Evolutionary conservation across 1,284 basidiomycete species (phyloP).

Genomic region (Lignosus rhinocerotis): DNA sequence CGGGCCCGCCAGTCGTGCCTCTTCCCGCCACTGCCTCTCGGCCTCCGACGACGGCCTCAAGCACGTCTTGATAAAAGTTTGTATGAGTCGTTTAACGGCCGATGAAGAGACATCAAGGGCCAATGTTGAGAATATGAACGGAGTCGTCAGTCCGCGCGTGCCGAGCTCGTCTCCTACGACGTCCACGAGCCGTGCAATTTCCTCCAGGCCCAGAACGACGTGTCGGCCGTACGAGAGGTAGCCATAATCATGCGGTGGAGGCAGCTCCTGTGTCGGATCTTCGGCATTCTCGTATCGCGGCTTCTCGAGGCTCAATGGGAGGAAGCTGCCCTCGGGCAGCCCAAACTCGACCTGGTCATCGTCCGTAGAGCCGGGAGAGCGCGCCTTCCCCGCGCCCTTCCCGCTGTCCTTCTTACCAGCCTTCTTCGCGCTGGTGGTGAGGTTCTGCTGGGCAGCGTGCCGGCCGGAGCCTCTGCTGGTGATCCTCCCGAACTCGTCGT

Average conservation of each 20-base stretch:
- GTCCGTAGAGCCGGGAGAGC: constrained; percentile 34
- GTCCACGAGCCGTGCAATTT: constrained; percentile 69
- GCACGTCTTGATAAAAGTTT: constrained; percentile 69
- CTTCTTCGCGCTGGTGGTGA: constrained; percentile 39
- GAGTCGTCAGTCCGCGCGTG: constrained; percentile 78
- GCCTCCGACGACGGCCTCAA: constrained; percentile 45
- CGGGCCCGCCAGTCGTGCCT: constrained; percentile 78
- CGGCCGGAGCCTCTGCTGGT: constrained; percentile 45
- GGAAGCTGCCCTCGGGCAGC: constrained; percentile 64
- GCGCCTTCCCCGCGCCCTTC: constrained; percentile 40
- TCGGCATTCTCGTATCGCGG: constrained; percentile 37
- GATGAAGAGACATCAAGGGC: constrained; percentile 80
- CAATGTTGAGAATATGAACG: constrained; percentile 85
- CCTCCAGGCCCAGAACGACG: constrained; percentile 74
- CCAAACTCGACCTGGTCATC: constrained; percentile 39
- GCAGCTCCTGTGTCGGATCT: constrained; percentile 29
- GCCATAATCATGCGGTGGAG: constrained; percentile 57
- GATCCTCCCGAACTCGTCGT: constrained; percentile 71
- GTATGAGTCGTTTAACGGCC: constrained; percentile 73
- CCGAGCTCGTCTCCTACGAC: constrained; percentile 73
- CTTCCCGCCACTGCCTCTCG: constrained; percentile 69
- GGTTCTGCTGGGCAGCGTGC: constrained; percentile 24
- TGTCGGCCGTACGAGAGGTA: constrained; percentile 72
- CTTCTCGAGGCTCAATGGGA: constrained; percentile 57
- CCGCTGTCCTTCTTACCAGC: constrained; percentile 54